A percentile compares a stretch with the other conserved stretches of the same genome.
phyloP scores from a whole-genome alignment of 2,329 filamentous ascomycete species.

The Trematosphaeria pertusa region DNA sequence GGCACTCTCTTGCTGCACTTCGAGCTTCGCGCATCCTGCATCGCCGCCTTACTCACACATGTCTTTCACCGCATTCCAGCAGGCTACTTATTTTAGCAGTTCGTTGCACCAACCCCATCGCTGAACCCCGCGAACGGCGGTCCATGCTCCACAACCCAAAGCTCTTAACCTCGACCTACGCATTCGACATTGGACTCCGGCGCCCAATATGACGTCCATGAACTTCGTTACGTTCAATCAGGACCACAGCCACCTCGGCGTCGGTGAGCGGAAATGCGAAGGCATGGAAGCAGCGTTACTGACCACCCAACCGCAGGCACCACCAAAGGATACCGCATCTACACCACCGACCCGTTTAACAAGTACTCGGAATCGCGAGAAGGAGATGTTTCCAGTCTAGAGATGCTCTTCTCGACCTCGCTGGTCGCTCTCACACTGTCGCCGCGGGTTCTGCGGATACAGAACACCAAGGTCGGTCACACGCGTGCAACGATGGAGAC shows the following conservation, averaged over 20 bases:
- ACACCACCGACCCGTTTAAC: constrained; percentile 94
- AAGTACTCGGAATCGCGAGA: constrained; percentile 95
- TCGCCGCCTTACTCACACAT: constrained; percentile 7
- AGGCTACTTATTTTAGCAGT: too few relatives aligned
- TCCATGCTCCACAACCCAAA: constrained; percentile 27
- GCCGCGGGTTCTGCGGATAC: constrained; percentile 89
- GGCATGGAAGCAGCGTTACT: too few relatives aligned
- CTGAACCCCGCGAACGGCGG: constrained; percentile 18
- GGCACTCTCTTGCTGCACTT: not conserved
- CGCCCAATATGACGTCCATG: constrained; percentile 59
- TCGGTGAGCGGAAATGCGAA: constrained; percentile 66
- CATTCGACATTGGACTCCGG: constrained; percentile 7
- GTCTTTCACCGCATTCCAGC: too few relatives aligned
- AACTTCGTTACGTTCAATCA: constrained; percentile 99
- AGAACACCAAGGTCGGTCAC: constrained; percentile 85
- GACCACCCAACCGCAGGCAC: constrained; percentile 66
- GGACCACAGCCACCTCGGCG: constrained; percentile 95
- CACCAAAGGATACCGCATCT: constrained; percentile 92
- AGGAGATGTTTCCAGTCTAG: constrained; percentile 92
- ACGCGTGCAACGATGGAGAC: not conserved
- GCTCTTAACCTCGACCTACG: constrained; percentile 6
- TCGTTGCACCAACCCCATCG: constrained; percentile 3
- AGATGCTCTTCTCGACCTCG: constrained; percentile 99
- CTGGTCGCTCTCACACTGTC: constrained; percentile 93
- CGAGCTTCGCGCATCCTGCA: not conserved